Evolutionary conservation across 1,284 basidiomycete genomes (phyloP), one percentile per base, ranked within the genome.

Genomic region (Tilletia caries): DNA sequence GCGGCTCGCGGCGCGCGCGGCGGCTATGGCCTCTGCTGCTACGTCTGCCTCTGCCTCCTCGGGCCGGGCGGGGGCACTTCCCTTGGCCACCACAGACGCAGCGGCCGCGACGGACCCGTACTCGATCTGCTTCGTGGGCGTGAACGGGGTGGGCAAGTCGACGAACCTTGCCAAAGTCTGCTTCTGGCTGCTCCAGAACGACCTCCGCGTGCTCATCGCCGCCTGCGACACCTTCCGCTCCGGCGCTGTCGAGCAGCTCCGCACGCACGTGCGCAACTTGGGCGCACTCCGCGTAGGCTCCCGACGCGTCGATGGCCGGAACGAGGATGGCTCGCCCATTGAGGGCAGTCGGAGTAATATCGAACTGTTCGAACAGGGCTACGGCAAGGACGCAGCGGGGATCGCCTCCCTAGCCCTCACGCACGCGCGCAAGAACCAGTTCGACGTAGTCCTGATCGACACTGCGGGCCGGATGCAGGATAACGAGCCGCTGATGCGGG

Each of bases 221-320:
- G 96, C 96, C 13, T 98, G 96, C 81, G 96, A 99, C 83, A 98
- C 96, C 2, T 99, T 99, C 87, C 87, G 95, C 87, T 93, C 92
- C 79, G 96, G 96, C 37, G 96, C 96, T 0, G 95, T 99, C 46
- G 96, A 99, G 84, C 96, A 99, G 84, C 87, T 99, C 34, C 89
- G 95, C 8, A 94, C 97, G 8, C 96, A 98, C 84, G 95, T 98
- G 25, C 88, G 93, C 68, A 99, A 99, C 84, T 85, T 99, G 72
- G 89, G 93, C 65, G 91, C 92, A 88, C 86, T 98, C 41, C 72
- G 76, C n/a, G 75, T 82, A 5, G 79, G 77, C 34, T 74, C 74
- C 3, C 66, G 48, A 5, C 67, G 64, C 3, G 76, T 76, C 13
- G 66, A 62, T 13, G 69, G 71, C 20, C 64, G 67, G 18, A 60